Evolutionary conservation across 2,329 filamentous ascomycete genomes (phyloP), one percentile per base, ranked within the genome.

Genomic region (Aspergillus ustus): DNA sequence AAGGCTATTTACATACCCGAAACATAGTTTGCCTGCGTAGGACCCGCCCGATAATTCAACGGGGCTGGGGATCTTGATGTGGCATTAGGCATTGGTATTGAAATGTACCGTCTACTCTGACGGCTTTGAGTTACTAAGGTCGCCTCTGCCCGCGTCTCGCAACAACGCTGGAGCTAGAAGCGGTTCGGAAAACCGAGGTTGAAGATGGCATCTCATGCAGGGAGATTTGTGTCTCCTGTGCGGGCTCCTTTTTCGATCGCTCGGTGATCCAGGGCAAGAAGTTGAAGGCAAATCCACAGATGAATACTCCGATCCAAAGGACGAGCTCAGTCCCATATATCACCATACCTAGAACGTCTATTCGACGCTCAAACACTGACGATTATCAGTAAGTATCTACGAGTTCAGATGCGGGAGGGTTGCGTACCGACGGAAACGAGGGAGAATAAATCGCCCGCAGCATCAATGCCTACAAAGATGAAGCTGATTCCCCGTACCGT

Each of bases 401-500:
- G 1, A 13, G 15, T 1, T 20, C 48, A 8, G 3, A 29, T 17
- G 25, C 7, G 19, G 25, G 53, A 28, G 9, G n/a, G 1, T 51
- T 43, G 73, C 76, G 62, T 64, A 80, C 77, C 77, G 17, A 91
- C 79, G 0, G 88, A 89, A 2, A 88, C 71, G 0, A 91, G 76
- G 0, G 88, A 91, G 57, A 88, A 88, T 3, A 91, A 71, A 71
- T 91, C 89, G 0, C 89, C 89, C 0, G 86, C 80, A 0, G 88
- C 89, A 73, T 91, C 89, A 48, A 91, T 89, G 1, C 80, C 86
- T 0, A 90, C 88, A 66, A 92, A 92, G 2, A 90, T 77, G 72
- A 91, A 91, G 1, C 88, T 90, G 44, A 91, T 91, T 7, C 89
- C 89, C 15, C 87, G 81, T 1, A 91, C 89, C 0, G 88, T 90